A percentile compares a stretch with the other conserved stretches of the same genome.
Evolutionary conservation across 139 green algal genomes (phyloP).

Genomic region (Chlorella vulgaris): DNA sequence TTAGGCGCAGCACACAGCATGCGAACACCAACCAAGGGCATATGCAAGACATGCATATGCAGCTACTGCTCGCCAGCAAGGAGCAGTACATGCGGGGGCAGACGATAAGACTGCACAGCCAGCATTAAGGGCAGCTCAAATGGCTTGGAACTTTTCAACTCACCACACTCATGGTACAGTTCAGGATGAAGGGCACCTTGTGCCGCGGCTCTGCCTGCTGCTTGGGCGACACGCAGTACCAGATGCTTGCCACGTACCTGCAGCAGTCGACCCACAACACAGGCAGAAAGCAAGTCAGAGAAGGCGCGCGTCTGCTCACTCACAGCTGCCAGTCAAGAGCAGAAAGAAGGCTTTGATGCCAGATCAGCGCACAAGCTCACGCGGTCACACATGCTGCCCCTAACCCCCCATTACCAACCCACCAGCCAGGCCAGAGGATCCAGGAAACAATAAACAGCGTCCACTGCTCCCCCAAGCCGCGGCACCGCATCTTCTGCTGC

Average conservation of each 20-base stretch:
- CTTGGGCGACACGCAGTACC: neutral
- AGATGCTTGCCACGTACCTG: constrained; percentile 7
- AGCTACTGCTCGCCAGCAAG: neutral
- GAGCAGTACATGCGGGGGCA: too few relatives aligned
- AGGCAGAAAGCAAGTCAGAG: too few relatives aligned
- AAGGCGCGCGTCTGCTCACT: too few relatives aligned
- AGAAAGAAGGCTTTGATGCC: too few relatives aligned
- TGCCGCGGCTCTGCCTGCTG: neutral
- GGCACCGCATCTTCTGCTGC: neutral
- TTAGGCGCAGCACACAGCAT: too few relatives aligned
- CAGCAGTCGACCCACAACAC: too few relatives aligned
- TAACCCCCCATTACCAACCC: too few relatives aligned
- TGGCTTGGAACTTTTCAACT: too few relatives aligned
- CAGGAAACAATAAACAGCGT: neutral
- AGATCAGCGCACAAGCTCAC: neutral
- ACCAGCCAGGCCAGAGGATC: constrained; percentile 8
- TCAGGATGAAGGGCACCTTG: neutral
- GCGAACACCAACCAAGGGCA: too few relatives aligned
- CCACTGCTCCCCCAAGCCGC: constrained; percentile 8
- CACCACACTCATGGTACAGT: neutral
- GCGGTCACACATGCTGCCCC: neutral
- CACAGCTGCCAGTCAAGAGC: neutral
- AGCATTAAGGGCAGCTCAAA: too few relatives aligned
- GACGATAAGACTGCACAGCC: neutral
- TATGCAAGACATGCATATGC: neutral